These are phyloP conservation scores for Scedosporium apiospermum DNA, from an alignment of 2,329 filamentous ascomycete species.

Conservation along the genomic window DNA sequence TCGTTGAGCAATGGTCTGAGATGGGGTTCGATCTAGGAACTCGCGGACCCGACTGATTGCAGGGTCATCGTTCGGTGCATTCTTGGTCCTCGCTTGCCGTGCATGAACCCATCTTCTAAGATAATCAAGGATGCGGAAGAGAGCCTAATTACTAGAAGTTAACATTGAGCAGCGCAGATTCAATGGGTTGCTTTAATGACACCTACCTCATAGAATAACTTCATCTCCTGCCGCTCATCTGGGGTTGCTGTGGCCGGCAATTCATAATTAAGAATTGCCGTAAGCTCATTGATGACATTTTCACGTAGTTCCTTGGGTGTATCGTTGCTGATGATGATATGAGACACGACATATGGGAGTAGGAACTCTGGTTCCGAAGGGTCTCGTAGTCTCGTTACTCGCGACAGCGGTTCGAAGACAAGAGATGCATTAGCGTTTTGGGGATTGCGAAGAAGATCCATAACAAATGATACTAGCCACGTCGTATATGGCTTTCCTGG, in stretches of 20 bases:
- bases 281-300: constrained; percentile 63
- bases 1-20: constrained; percentile 64
- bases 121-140: constrained; percentile 88
- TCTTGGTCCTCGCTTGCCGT: constrained; percentile 39
- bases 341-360: constrained; percentile 77
- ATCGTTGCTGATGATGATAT: constrained; percentile 65
- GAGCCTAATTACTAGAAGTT: constrained; percentile 44
- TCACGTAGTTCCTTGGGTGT: constrained; percentile 50
- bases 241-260: constrained; percentile 21
- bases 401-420: constrained; percentile 72
- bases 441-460: constrained; percentile 71
- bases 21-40: constrained; percentile 55
- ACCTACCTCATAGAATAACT: constrained; percentile 76
- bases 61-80: constrained; percentile 31
- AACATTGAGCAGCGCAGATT: constrained; percentile 9
- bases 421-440: constrained; percentile 65
- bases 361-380: constrained; percentile 79
- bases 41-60: constrained; percentile 39
- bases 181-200: not conserved
- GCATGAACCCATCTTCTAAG: constrained; percentile 81
- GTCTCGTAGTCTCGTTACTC: constrained; percentile 79
- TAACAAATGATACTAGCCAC: constrained; percentile 74
- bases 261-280: constrained; percentile 60
- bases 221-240: constrained; percentile 62
- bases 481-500: constrained; percentile 58